Base-by-base conservation (phyloP, 352 stramenopile genomes). In the Aphanomyces cochlioides region DNA sequence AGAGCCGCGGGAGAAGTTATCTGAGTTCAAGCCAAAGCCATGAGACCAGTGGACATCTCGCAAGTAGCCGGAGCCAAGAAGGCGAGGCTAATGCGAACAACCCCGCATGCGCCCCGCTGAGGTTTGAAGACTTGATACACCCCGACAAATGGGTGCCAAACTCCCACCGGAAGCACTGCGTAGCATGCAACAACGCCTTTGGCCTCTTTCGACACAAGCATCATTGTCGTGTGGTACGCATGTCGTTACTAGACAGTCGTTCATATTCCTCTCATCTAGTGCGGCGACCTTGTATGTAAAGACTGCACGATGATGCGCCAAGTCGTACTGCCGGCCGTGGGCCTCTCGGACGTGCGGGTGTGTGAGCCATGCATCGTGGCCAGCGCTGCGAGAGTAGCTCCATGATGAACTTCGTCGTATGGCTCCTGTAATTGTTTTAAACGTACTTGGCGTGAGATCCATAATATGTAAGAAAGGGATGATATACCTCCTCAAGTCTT, bases 141-240 rank as follows among this genome's bases (percentile, higher is more conserved):
- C 84, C 91, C 72, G 83, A 92, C 68, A 85, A 95, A 78, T 93
- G 84, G 84, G 85, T 95, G 57, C 78, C 90, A 34, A 86, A 92
- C 77, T 92, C 83, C 75, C 83, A 95, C 77, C 82, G 84, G 65
- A 90, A 90, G 78, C 79, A 83, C 67, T 95, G 87, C 76, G 84
- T 93, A 69, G 85, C 93, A 58, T 95, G 87, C 77, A 95, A 83
- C 77, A 74, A 85, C 47, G 93, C 93, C 77, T 95, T 95, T 61
- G 92, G 81, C 76, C 82, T 84, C 70, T 93, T 95, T 69, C 84
- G 87, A 56, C 84, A 84, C 88, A 95, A 95, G 79, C 87, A 95
- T 66, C 85, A 95, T 73, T 95, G 87, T 76, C 83, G 85, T 69
- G 91, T 93, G 84, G 85, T 93, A 66, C 47, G 71, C 47, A 19